Evolutionary conservation across 768 basidiomycete genomes (phyloP).

Genomic region (Pleurotus giganteus): DNA sequence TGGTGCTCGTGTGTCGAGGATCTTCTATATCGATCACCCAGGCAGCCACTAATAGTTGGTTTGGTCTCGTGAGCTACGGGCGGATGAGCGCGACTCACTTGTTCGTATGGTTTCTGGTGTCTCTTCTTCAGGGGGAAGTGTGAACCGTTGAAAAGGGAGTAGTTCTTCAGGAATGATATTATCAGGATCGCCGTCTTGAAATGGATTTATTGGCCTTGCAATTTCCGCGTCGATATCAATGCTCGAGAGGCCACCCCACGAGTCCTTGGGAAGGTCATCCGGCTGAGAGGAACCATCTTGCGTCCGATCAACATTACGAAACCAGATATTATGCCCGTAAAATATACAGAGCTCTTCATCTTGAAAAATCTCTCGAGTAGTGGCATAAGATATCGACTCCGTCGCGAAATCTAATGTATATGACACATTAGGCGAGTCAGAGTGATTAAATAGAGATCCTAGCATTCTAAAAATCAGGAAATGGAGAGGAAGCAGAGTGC

Average conservation of each 20-base stretch:
- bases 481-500: not conserved
- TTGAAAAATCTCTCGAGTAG: slow-evolving; percentile 46
- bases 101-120: slow-evolving; percentile 65
- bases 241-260: slow-evolving; percentile 42
- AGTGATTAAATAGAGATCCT: slow-evolving; percentile 87
- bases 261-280: slow-evolving; percentile 32
- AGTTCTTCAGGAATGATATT: slow-evolving; percentile 54
- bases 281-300: not conserved
- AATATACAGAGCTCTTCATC: slow-evolving; percentile 81
- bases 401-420: slow-evolving; percentile 51
- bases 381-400: slow-evolving; percentile 63
- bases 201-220: slow-evolving; percentile 23
- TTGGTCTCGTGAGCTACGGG: not conserved
- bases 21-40: slow-evolving; percentile 80
- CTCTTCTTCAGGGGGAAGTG: slow-evolving; percentile 63
- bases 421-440: slow-evolving; percentile 65
- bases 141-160: slow-evolving; percentile 66
- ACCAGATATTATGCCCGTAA: slow-evolving; percentile 70
- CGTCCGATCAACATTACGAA: slow-evolving; percentile 18
- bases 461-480: not conserved
- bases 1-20: slow-evolving; percentile 50
- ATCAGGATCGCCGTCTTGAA: slow-evolving; percentile 34
- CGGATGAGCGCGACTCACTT: slow-evolving; percentile 30
- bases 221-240: slow-evolving; percentile 18
- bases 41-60: slow-evolving; percentile 47